A percentile compares a stretch with the other conserved stretches of the same genome.
Conservation (phyloP, 2,329 filamentous ascomycete genomes). For the Akanthomyces muscarius region DNA sequence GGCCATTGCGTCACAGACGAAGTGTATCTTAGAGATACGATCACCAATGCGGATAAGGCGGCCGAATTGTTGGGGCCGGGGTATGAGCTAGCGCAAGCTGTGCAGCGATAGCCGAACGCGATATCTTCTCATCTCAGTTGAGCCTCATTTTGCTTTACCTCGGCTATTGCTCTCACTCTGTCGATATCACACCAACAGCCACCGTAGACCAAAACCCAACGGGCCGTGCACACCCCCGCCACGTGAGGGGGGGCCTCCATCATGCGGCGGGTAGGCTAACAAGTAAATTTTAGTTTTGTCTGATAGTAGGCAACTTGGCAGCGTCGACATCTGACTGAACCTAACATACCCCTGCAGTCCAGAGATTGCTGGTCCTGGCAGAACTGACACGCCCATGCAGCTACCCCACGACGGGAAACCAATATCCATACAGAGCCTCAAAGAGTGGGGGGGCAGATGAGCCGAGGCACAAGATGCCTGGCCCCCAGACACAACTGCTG, state of each 20-base stretch:
- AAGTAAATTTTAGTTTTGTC: neutral
- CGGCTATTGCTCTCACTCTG: neutral
- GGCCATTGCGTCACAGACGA: neutral
- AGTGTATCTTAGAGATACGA: neutral
- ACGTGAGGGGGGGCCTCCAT: neutral
- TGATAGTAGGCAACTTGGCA: neutral
- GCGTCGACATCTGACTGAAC: neutral
- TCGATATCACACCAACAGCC: slow-evolving; percentile 4
- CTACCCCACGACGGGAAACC: neutral
- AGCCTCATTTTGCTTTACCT: slow-evolving; percentile 1
- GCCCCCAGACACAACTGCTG: neutral
- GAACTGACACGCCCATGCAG: neutral
- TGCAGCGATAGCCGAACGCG: slow-evolving; percentile 14
- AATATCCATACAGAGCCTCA: neutral
- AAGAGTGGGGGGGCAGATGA: neutral
- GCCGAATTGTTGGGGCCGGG: neutral
- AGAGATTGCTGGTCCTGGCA: neutral
- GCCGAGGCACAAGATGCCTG: neutral
- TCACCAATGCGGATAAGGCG: slow-evolving; percentile 6
- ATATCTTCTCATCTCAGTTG: neutral
- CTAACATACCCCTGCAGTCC: neutral
- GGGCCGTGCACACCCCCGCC: neutral
- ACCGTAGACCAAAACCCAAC: neutral
- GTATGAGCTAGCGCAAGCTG: neutral
- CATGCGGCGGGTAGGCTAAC: neutral